Percentiles rank a stretch among this genome's conserved stretches.
Evolutionary conservation across 75 land plant species (phyloP).

Genomic region (Pinus taeda): DNA sequence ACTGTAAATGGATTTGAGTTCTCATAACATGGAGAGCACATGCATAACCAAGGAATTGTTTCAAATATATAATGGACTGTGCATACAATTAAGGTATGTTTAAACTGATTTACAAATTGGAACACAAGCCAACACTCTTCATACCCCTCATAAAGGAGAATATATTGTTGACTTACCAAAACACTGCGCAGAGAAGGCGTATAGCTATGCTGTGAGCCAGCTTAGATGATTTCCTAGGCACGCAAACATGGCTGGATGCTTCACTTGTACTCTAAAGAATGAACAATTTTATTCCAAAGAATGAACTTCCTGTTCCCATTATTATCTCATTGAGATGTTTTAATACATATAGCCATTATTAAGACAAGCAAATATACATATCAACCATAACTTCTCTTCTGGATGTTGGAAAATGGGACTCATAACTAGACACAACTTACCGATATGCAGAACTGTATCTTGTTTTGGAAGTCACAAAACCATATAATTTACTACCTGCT

Average conservation of each 20-base stretch:
- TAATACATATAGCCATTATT: neutral
- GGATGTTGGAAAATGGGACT: neutral
- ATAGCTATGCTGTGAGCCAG: neutral
- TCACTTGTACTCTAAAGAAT: neutral
- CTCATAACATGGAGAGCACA: neutral
- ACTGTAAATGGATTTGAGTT: neutral
- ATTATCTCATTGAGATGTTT: neutral
- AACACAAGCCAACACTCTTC: too few relatives aligned
- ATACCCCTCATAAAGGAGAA: too few relatives aligned
- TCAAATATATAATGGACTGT: neutral
- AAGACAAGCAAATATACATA: neutral
- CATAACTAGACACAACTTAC: neutral
- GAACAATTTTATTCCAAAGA: neutral
- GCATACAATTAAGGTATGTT: too few relatives aligned
- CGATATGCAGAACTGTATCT: neutral
- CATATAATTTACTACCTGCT: neutral
- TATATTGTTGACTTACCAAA: too few relatives aligned
- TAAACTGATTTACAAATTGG: too few relatives aligned
- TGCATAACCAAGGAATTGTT: neutral
- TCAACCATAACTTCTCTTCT: neutral
- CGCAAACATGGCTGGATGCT: neutral
- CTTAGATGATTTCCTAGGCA: neutral
- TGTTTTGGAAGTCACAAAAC: neutral
- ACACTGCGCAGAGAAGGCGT: too few relatives aligned
- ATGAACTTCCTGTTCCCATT: neutral